phyloP scores from a whole-genome alignment of 192 early-diverging fungal genomes.

The Obelidium mucronatum region DNA sequence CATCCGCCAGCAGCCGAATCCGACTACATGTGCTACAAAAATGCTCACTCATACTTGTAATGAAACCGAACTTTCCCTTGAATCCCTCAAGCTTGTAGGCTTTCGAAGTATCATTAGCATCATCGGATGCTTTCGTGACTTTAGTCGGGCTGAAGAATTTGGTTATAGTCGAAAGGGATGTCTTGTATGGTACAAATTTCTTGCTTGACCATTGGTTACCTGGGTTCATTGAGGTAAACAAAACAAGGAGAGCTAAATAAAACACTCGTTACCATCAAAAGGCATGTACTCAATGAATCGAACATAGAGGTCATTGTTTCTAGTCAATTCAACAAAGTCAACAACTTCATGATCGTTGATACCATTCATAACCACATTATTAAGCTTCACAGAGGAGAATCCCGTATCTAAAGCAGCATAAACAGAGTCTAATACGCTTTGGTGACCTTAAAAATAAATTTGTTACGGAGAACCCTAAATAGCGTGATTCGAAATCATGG shows the following conservation, averaged over 20 bases:
- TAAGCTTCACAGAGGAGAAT: conserved; percentile 85
- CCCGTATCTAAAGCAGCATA: conserved; percentile 69
- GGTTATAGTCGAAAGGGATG: conserved; percentile 70
- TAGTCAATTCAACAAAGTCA: conserved; percentile 86
- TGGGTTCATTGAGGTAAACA: conserved; percentile 30
- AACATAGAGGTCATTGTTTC: conserved; percentile 75
- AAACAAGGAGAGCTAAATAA: not conserved
- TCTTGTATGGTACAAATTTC: conserved; percentile 86
- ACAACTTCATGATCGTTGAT: conserved; percentile 86
- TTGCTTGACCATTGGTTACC: conserved; percentile 86
- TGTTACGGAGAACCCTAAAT: not conserved
- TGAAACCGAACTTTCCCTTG: conserved; percentile 92
- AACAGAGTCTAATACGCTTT: conserved; percentile 82
- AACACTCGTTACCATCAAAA: conserved; percentile 78
- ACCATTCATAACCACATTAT: conserved; percentile 90
- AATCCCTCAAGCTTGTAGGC: conserved; percentile 64
- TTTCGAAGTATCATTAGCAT: conserved; percentile 88
- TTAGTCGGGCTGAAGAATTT: conserved; percentile 55
- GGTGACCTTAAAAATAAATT: not conserved
- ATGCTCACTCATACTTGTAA: conserved; percentile 97
- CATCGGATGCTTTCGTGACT: conserved; percentile 71
- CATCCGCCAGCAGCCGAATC: conserved; percentile 91
- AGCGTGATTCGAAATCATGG: not conserved
- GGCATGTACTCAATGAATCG: conserved; percentile 99
- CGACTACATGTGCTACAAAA: conserved; percentile 96